Evolutionary conservation across 2,329 filamentous ascomycete genomes (phyloP).

Genomic region (Penicillium sp.): DNA sequence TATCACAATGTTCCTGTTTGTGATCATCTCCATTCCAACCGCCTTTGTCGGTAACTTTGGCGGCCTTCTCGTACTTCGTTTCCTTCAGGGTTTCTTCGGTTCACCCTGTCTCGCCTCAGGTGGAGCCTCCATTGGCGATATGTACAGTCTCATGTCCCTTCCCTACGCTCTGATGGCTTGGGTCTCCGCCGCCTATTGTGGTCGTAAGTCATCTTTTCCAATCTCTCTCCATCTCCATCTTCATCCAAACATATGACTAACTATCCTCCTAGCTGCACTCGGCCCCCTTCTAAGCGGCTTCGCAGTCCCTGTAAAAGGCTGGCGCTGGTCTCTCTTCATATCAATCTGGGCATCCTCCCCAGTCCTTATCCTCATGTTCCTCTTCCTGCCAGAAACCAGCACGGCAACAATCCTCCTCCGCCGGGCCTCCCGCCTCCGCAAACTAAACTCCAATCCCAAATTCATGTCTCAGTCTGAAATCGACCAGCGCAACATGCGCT

Average conservation of each 20-base stretch:
- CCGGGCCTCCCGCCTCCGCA: slow-evolving; percentile 60
- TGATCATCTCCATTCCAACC: slow-evolving; percentile 64
- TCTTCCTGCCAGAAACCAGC: slow-evolving; percentile 65
- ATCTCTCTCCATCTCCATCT: too few relatives aligned
- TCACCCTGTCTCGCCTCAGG: slow-evolving; percentile 63
- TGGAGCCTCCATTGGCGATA: slow-evolving; percentile 47
- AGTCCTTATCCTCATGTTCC: slow-evolving; percentile 58
- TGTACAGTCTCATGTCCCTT: slow-evolving; percentile 54
- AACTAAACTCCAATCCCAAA: slow-evolving; percentile 53
- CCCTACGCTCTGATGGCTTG: slow-evolving; percentile 61
- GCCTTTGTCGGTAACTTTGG: slow-evolving; percentile 62
- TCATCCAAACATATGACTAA: slow-evolving; percentile 1
- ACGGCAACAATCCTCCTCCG: slow-evolving; percentile 60
- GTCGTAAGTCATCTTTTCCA: slow-evolving; percentile 29
- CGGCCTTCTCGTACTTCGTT: slow-evolving; percentile 62
- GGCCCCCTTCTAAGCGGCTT: slow-evolving; percentile 64
- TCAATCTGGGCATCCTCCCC: slow-evolving; percentile 62
- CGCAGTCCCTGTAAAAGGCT: slow-evolving; percentile 51
- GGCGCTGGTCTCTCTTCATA: slow-evolving; percentile 60
- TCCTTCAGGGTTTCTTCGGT: slow-evolving; percentile 66
- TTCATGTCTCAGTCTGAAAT: slow-evolving; percentile 65
- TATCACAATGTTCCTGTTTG: slow-evolving; percentile 65
- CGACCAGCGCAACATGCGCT: slow-evolving; percentile 45
- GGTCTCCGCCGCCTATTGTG: slow-evolving; percentile 49
- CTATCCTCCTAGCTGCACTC: slow-evolving; percentile 45